Evolutionary conservation across 1,284 basidiomycete species (phyloP).

Genomic region (Sporisorium graminicola): DNA sequence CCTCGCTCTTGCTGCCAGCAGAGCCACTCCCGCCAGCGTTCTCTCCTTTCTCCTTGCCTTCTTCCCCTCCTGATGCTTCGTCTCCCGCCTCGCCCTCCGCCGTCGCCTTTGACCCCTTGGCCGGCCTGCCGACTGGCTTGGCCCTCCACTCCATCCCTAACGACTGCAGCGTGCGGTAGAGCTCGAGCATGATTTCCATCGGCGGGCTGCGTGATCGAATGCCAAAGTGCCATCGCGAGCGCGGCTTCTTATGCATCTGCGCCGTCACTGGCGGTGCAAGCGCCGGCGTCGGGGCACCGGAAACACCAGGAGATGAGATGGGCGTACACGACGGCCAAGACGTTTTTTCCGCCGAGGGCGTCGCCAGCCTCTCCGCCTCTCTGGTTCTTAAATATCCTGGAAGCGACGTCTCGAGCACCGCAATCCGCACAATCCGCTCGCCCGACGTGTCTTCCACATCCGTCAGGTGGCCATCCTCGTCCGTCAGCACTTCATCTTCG

Average conservation of each 20-base stretch:
- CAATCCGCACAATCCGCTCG: constrained; percentile 43
- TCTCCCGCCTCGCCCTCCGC: not conserved
- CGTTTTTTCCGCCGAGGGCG: constrained; percentile 44
- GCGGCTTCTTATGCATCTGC: constrained; percentile 46
- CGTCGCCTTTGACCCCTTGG: constrained; percentile 4
- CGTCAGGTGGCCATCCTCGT: constrained; percentile 53
- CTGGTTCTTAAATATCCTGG: constrained; percentile 36
- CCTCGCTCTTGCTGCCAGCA: constrained; percentile 72
- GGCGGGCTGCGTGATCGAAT: constrained; percentile 94
- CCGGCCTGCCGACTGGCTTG: constrained; percentile 50
- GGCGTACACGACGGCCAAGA: constrained; percentile 48
- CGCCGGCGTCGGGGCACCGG: constrained; percentile 12
- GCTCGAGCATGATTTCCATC: constrained; percentile 99
- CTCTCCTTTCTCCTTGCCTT: constrained; percentile 31
- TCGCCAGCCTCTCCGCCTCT: constrained; percentile 40
- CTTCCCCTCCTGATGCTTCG: constrained; percentile 43
- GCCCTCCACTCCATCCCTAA: constrained; percentile 94
- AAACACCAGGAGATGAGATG: constrained; percentile 9
- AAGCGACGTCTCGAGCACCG: constrained; percentile 61
- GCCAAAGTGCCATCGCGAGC: constrained; percentile 92
- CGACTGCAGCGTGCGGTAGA: constrained; percentile 89
- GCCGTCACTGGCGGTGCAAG: constrained; percentile 28
- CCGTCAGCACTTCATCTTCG: constrained; percentile 55
- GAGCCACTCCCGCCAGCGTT: constrained; percentile 64
- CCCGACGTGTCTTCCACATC: constrained; percentile 49